phyloP scores from a whole-genome alignment of 2,329 filamentous ascomycete genomes.

The Fusarium sarcochroum region DNA sequence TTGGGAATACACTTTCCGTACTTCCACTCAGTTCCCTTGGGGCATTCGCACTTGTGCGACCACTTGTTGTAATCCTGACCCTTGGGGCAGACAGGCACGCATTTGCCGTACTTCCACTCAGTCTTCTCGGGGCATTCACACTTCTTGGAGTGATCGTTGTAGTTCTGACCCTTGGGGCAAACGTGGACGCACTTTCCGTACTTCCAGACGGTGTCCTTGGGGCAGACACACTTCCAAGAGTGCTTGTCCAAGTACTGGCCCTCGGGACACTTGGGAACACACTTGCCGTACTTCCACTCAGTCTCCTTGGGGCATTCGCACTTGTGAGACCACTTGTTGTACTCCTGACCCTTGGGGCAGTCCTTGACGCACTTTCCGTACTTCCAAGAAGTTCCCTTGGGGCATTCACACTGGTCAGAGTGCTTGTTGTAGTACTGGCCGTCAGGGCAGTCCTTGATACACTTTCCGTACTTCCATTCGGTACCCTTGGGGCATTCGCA shows the following conservation, averaged over 20 bases:
- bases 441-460: constrained; percentile 19
- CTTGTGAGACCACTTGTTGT: background rate
- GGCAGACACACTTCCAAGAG: constrained; percentile 22
- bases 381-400: constrained; percentile 20
- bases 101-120: constrained; percentile 24
- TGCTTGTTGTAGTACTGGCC: constrained; percentile 18
- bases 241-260: constrained; percentile 21
- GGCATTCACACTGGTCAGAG: constrained; percentile 18
- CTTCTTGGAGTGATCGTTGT: background rate
- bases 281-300: constrained; percentile 25
- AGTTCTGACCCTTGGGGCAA: constrained; percentile 20
- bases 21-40: background rate
- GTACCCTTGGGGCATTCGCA: constrained; percentile 22
- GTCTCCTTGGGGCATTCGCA: constrained; percentile 28
- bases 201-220: constrained; percentile 22
- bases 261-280: constrained; percentile 12
- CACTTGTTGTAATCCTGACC: constrained; percentile 9
- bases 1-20: background rate
- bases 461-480: constrained; percentile 20
- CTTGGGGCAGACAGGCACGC: constrained; percentile 4
- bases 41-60: constrained; percentile 13
- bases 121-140: constrained; percentile 28
- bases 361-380: constrained; percentile 21
- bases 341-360: constrained; percentile 20
- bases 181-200: constrained; percentile 19